Evolutionary conservation across 2,329 filamentous ascomycete species (phyloP).

Genomic region (Aspergillus luchuensis): DNA sequence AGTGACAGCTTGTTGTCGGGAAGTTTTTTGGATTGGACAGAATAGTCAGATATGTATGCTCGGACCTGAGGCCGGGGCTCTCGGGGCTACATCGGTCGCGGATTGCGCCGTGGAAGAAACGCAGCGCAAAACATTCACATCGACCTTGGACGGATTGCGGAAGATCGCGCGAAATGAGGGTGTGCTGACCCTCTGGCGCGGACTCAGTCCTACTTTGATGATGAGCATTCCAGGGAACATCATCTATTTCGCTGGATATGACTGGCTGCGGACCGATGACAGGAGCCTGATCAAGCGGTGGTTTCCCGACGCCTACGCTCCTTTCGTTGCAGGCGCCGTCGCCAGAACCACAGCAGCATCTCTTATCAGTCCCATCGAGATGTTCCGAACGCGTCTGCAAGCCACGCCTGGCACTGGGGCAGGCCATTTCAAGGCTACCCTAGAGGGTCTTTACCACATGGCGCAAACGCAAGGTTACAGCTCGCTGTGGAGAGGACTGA

Average conservation of each 20-base stretch:
- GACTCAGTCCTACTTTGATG: constrained; percentile 86
- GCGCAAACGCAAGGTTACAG: constrained; percentile 73
- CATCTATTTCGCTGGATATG: constrained; percentile 98
- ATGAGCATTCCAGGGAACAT: constrained; percentile 97
- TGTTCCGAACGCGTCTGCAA: constrained; percentile 91
- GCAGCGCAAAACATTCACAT: constrained; percentile 79
- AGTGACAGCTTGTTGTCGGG: constrained; percentile 90
- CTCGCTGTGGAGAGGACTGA: constrained; percentile 87
- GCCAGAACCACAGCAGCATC: constrained; percentile 80
- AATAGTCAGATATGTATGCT: constrained; percentile 78
- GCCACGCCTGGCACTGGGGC: constrained; percentile 63
- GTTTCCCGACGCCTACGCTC: constrained; percentile 70
- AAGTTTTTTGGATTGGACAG: constrained; percentile 95
- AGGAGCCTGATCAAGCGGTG: constrained; percentile 69
- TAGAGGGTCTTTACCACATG: constrained; percentile 76
- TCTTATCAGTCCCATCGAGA: constrained; percentile 85
- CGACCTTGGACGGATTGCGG: constrained; percentile 84
- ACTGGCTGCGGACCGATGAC: constrained; percentile 79
- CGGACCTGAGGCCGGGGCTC: constrained; percentile 44
- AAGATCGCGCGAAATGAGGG: constrained; percentile 97
- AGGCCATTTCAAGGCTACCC: constrained; percentile 75
- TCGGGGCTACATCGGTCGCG: constrained; percentile 49
- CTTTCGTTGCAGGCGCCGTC: constrained; percentile 74
- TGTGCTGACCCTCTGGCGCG: constrained; percentile 81
- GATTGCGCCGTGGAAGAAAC: constrained; percentile 88